Base-by-base conservation (phyloP, 768 basidiomycete species). In the Suillus tomentosus region DNA sequence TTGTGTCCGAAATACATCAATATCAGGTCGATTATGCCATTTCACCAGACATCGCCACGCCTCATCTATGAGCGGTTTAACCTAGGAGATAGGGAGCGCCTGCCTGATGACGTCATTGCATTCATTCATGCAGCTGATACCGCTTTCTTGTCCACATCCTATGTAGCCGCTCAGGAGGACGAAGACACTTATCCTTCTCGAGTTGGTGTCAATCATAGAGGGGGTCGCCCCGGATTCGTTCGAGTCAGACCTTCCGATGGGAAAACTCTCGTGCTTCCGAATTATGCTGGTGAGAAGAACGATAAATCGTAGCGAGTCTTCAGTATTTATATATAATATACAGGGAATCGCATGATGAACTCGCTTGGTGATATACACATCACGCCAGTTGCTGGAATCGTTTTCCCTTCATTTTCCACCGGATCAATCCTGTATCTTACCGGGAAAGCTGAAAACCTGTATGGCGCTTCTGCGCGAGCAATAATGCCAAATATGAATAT, bases 1-100 rank as follows among this genome's bases (percentile, higher is more conserved):
- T 84, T 87, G 65, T 88, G 86, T 70, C 87, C 87, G 9, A 89
- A 88, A 68, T 89, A 88, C 62, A 88, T 88, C 69, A 85, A 80
- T 57, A 69, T 81, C 53, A 80, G 86, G 9, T 78, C 82, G 7
- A 71, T 88, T 10, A 69, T 73, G 14, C 79, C 85, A 0, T 70
- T 80, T 64, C 72, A 78, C 0, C 60, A 75, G 24, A 75, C 78
- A 2, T 64, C 71, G 15, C 80, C 86, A 0, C 67, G 66, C 1
- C 70, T 86, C 15, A 66, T 70, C 4, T 69, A 82, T 59, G 69
- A 79, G 47, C 64, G 70, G 3, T 62, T 70, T 13, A 63, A 76
- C 36, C 65, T 88, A 50, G 53, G 66, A 8, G 45, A 71, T 3
- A 69, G 65, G 24, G 81, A 81, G 0, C 77, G 79, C 45, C 77